A percentile compares a stretch with the other conserved stretches of the same genome.
Conservation (phyloP, 148 eudicot genomes). For the Cornus florida region DNA sequence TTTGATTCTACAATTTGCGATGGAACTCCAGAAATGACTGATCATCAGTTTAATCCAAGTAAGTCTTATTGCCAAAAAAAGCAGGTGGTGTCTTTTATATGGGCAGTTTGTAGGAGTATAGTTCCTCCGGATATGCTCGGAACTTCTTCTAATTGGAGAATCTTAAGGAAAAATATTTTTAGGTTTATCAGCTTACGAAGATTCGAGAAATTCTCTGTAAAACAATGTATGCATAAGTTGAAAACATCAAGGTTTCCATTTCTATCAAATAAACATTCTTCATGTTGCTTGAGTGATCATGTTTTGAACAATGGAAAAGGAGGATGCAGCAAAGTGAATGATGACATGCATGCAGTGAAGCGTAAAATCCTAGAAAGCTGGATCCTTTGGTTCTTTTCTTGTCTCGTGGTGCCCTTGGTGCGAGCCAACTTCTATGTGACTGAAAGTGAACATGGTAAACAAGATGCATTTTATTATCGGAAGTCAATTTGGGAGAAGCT, state of each 20-base stretch:
- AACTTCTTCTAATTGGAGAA: slow-evolving; percentile 55
- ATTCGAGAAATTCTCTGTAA: slow-evolving; percentile 68
- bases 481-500: slow-evolving; percentile 66
- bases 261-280: slow-evolving; percentile 42
- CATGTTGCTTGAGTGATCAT: slow-evolving; percentile 21
- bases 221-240: slow-evolving; percentile 61
- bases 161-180: slow-evolving; percentile 58
- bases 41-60: slow-evolving; percentile 37
- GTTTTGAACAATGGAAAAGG: slow-evolving; percentile 6
- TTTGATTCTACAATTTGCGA: slow-evolving; percentile 6
- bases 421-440: slow-evolving; percentile 86
- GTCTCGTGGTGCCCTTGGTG: slow-evolving; percentile 60
- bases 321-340: slow-evolving; percentile 2
- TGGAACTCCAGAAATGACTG: slow-evolving; percentile 18
- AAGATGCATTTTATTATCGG: slow-evolving; percentile 54
- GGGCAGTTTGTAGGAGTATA: slow-evolving; percentile 85
- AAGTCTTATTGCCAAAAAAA: slow-evolving; percentile 46
- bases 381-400: slow-evolving; percentile 79
- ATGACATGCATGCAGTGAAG: slow-evolving; percentile 24
- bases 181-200: slow-evolving; percentile 59
- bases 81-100: slow-evolving; percentile 74
- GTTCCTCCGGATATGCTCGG: slow-evolving; percentile 71
- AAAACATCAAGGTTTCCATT: slow-evolving; percentile 60
- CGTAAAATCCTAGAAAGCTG: slow-evolving; percentile 55
- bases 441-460: slow-evolving; percentile 81